phyloP scores from a whole-genome alignment of 371 early-diverging fungal genomes.

The Haplosporangium sp. region DNA sequence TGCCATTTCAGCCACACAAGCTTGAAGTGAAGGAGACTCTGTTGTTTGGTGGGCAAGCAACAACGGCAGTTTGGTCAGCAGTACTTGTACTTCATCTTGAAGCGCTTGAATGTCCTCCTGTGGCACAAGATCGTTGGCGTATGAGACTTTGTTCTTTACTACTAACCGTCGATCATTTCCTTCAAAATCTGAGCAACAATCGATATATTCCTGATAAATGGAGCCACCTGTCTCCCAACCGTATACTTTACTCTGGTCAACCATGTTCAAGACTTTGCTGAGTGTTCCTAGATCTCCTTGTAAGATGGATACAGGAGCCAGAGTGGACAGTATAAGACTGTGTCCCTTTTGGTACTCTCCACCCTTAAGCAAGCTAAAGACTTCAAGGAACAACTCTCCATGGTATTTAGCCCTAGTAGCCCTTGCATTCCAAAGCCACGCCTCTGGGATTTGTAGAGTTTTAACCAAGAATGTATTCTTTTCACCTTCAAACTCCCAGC shows the following conservation, averaged over 20 bases:
- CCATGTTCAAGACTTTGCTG: constrained; percentile 26
- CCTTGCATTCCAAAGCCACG: constrained; percentile 74
- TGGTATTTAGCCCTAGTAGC: constrained; percentile 72
- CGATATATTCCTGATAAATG: constrained; percentile 42
- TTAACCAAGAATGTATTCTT: constrained; percentile 61
- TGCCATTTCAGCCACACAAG: constrained; percentile 43
- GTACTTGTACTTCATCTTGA: constrained; percentile 16
- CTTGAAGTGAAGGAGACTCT: constrained; percentile 15
- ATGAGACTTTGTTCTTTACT: constrained; percentile 36
- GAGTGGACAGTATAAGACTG: constrained; percentile 52
- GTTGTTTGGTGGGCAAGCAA: constrained; percentile 11
- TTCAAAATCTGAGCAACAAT: constrained; percentile 50
- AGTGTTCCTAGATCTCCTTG: constrained; percentile 49
- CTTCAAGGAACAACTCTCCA: constrained; percentile 60
- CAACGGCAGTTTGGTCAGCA: constrained; percentile 29
- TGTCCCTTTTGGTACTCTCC: constrained; percentile 57
- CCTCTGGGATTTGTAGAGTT: constrained; percentile 61
- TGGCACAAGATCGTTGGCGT: constrained; percentile 31
- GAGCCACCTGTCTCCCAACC: constrained; percentile 52
- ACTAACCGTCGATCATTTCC: constrained; percentile 20
- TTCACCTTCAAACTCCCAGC: constrained; percentile 10
- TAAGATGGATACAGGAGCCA: constrained; percentile 63
- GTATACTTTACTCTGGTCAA: constrained; percentile 42
- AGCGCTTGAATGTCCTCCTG: constrained; percentile 25
- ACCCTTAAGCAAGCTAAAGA: constrained; percentile 63